These are phyloP conservation scores for Phaeotremella skinneri DNA, from an alignment of 768 basidiomycete genomes.

Conservation along the genomic window DNA sequence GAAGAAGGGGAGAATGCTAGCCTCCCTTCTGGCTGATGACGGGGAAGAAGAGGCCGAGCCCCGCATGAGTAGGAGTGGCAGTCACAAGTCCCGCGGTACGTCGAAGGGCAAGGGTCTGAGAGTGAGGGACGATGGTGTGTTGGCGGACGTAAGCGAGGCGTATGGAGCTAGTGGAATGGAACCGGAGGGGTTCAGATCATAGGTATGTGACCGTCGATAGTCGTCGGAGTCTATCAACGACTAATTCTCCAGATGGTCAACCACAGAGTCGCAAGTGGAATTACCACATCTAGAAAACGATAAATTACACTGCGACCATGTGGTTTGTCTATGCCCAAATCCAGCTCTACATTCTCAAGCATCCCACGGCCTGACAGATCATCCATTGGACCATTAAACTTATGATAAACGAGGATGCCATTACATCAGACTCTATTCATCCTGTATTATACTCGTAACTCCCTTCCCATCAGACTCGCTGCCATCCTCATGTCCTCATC, in stretches of 20 bases:
- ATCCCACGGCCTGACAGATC: too few species aligned
- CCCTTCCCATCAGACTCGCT: too few species aligned
- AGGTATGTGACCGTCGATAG: constrained; percentile 4
- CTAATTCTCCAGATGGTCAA: not conserved
- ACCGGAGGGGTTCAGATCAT: constrained; percentile 39
- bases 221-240: not conserved
- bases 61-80: not conserved
- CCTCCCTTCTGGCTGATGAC: constrained; percentile 11
- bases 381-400: too few species aligned
- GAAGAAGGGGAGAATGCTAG: constrained; percentile 36
- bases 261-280: too few species aligned
- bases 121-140: constrained; percentile 24
- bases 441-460: too few species aligned
- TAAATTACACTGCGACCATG: too few species aligned
- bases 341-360: too few species aligned
- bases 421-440: too few species aligned
- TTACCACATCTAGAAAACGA: too few species aligned
- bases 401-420: too few species aligned
- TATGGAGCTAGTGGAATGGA: constrained; percentile 44
- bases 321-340: too few species aligned
- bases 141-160: constrained; percentile 47
- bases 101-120: not conserved
- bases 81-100: not conserved
- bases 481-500: too few species aligned
- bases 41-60: not conserved